A percentile compares a stretch with the other conserved stretches of the same genome.
Conservation (phyloP, 164 flowering plant species). For the Liquidambar formosana region DNA sequence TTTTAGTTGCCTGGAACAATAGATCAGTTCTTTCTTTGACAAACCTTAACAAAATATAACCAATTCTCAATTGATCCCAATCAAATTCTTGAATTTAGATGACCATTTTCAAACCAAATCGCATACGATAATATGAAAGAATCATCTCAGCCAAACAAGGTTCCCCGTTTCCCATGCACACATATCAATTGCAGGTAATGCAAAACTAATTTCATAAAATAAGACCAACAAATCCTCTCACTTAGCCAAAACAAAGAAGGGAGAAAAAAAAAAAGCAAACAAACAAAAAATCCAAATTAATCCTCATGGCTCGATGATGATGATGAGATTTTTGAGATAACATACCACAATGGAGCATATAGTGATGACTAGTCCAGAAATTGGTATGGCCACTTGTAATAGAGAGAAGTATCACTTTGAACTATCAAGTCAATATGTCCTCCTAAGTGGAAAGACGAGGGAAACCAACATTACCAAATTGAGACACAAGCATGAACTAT, state of each 20-base stretch:
- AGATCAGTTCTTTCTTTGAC: not conserved
- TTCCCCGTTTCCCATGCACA: not conserved
- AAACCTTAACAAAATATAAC: too few relatives aligned
- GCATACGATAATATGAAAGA: not conserved
- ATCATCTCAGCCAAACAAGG: not conserved
- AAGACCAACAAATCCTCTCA: not conserved
- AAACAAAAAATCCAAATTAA: too few relatives aligned
- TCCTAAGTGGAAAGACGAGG: not conserved
- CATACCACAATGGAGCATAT: conserved; percentile 60
- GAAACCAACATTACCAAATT: conserved; percentile 32
- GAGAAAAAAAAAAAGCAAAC: not conserved
- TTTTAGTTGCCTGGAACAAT: not conserved
- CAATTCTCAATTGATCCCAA: too few relatives aligned
- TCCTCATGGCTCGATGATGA: not conserved
- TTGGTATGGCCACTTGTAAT: conserved; percentile 65
- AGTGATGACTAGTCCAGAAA: conserved; percentile 55
- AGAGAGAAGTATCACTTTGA: not conserved
- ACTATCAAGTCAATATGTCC: not conserved
- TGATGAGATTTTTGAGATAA: not conserved
- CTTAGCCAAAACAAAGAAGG: too few relatives aligned
- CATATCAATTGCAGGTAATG: not conserved
- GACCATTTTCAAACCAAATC: not conserved
- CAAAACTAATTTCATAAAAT: not conserved
- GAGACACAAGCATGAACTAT: conserved; percentile 41
- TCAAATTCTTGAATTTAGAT: not conserved